These are phyloP conservation scores for Quercus robur DNA, from an alignment of 306 rosid species.

Conservation along the genomic window DNA sequence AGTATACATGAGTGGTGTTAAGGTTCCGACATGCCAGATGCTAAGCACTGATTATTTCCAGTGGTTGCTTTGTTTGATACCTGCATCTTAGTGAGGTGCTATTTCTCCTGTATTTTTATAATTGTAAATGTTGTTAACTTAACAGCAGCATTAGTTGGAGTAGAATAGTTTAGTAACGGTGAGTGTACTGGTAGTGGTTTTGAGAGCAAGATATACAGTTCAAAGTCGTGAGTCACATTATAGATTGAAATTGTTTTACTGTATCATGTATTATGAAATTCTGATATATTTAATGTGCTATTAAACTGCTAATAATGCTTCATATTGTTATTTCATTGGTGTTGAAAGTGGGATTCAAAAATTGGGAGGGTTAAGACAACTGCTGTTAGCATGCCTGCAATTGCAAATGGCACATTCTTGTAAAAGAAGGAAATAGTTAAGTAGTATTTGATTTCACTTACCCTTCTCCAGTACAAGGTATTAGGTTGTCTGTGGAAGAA, in stretches of 20 bases:
- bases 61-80: neutral
- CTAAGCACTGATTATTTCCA: neutral
- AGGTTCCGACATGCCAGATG: neutral
- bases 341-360: neutral
- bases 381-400: neutral
- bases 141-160: neutral
- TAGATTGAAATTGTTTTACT: neutral
- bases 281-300: neutral
- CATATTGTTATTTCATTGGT: neutral
- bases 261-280: neutral
- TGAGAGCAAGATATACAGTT: neutral
- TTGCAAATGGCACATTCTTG: neutral
- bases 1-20: constrained; percentile 4
- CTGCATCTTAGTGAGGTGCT: constrained; percentile 1
- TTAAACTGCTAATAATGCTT: neutral
- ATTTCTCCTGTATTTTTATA: neutral
- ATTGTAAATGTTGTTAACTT: constrained; percentile 12
- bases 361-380: neutral
- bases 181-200: neutral
- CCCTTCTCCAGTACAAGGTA: no score
- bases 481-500: no score
- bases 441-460: no score
- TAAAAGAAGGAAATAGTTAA: neutral
- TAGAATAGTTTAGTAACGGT: neutral
- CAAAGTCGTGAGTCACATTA: neutral